Evolutionary conservation across 2,329 filamentous ascomycete species (phyloP), one percentile per base, ranked within the genome.

Genomic region (Canariomyces notabilis): DNA sequence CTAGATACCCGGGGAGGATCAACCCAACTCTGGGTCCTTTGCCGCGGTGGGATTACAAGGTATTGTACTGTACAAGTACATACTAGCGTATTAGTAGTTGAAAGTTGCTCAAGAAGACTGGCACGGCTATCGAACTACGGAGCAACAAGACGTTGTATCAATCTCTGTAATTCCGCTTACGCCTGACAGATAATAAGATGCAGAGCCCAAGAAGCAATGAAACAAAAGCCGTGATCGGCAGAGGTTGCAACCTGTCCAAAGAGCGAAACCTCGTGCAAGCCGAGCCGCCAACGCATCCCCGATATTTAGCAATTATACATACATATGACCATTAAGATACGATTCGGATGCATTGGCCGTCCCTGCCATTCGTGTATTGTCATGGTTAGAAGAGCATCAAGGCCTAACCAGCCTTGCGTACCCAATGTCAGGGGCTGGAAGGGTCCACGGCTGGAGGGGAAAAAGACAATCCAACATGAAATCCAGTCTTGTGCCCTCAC

Each of bases 241-340:
- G n/a, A n/a, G n/a, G n/a, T n/a, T n/a, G n/a, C n/a, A n/a, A n/a
- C n/a, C n/a, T n/a, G n/a, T n/a, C n/a, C n/a, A n/a, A n/a, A n/a
- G n/a, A n/a, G n/a, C n/a, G n/a, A n/a, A n/a, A n/a, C n/a, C n/a
- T n/a, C n/a, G n/a, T n/a, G n/a, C n/a, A 39, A 42, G 7, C 18
- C n/a, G 39, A 18, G 23, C 29, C 14, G 14, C 46, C 31, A 34
- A 36, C 38, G 37, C 48, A 35, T 32, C 31, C 35, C 38, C 35
- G 40, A 44, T 9, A 49, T 50, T 47, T 49, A 48, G 44, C 51
- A 52, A 50, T 32, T 54, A 56, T 56, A 51, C 48, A 56, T n/a
- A n/a, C 52, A 56, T 50, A 50, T 42, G 26, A 44, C 49, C 43
- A 52, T 50, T 53, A 54, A 52, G 49, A 51, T 53, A 37, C 42